Evolutionary conservation across 768 basidiomycete species (phyloP), one percentile per base, ranked within the genome.

Genomic region (Mycena leptocephala): DNA sequence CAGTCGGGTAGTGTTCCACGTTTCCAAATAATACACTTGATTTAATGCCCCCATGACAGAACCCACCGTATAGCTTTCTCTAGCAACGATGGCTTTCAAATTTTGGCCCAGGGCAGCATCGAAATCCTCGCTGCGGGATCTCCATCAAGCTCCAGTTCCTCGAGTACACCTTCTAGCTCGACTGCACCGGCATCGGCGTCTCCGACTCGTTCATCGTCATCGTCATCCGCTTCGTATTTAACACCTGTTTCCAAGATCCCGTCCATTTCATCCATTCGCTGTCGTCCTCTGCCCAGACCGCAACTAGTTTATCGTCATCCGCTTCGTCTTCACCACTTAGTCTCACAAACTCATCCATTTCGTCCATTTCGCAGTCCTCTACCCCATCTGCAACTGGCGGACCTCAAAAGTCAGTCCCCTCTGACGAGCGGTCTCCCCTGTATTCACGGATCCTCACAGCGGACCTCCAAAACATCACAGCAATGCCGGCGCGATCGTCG

Each of bases 61-160:
- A 56, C 33, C 7, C 66, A 68, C 53, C 53, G 51, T 14, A 68
- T 68, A 68, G 66, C 66, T 24, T 56, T 68, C 66, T 68, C 66
- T 8, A 37, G 33, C 53, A 56, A 24, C 13, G 53, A 68, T 30
- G 35, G 66, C 35, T 68, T 68, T 35, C 18, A 9, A 18, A 41
- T 68, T 56, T 56, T 24, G 22, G 22, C 32, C 16, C 14, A 35
- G 66, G 53, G 66, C 53, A 68, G 53, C 53, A 55, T 68, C 53
- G n/a, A 55, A 56, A 68, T 68, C 66, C 35, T 56, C n/a, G 22
- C 53, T 39, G n/a, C 51, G 35, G 3, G 5, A 35, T 39, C 66
- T 16, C n/a, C 66, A 28, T 24, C 51, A 16, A 43, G 7, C 43
- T 18, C 7, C 43, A 18, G 43, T 43, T 43, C 43, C 43, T 43